Percentiles rank a stretch among this genome's conserved stretches.
phyloP scores from a whole-genome alignment of 2,329 filamentous ascomycete species.

The Amylocarpus encephaloides region DNA sequence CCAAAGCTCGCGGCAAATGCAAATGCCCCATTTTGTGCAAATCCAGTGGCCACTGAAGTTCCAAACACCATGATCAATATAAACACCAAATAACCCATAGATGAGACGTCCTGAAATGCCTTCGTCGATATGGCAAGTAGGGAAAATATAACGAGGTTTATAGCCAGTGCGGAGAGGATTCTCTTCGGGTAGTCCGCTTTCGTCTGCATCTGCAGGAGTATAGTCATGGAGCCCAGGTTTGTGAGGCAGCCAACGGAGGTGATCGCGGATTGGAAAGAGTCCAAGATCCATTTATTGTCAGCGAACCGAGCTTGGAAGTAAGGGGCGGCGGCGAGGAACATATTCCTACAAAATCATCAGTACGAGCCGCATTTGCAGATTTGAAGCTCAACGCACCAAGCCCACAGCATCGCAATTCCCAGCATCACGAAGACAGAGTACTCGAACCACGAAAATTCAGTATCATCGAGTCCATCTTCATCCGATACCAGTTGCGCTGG shows the following conservation, averaged over 20 bases:
- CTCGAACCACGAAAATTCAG: slow-evolving; percentile 72
- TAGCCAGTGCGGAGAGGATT: slow-evolving; percentile 67
- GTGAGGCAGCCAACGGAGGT: slow-evolving; percentile 79
- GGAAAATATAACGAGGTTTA: slow-evolving; percentile 72
- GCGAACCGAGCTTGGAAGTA: slow-evolving; percentile 85
- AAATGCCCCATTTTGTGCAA: slow-evolving; percentile 92
- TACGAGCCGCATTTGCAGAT: background rate
- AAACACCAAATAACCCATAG: slow-evolving; percentile 70
- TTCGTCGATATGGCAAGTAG: slow-evolving; percentile 76
- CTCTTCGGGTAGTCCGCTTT: slow-evolving; percentile 82
- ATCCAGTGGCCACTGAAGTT: slow-evolving; percentile 72
- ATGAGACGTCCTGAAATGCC: slow-evolving; percentile 54
- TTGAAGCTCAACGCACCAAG: slow-evolving; percentile 58
- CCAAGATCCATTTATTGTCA: slow-evolving; percentile 61
- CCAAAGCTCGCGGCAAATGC: slow-evolving; percentile 85
- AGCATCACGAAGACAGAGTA: slow-evolving; percentile 81
- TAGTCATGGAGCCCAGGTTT: slow-evolving; percentile 68
- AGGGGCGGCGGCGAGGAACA: slow-evolving; percentile 91
- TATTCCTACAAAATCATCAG: slow-evolving; percentile 64
- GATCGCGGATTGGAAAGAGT: slow-evolving; percentile 86
- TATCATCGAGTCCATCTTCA: slow-evolving; percentile 19
- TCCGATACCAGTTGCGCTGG: slow-evolving; percentile 8
- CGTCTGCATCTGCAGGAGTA: slow-evolving; percentile 74
- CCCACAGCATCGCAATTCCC: slow-evolving; percentile 94
- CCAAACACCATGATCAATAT: slow-evolving; percentile 73